Percentiles rank a stretch among this genome's conserved stretches.
Conservation (phyloP, 306 rosid species). For the Ochetophila trinervis region DNA sequence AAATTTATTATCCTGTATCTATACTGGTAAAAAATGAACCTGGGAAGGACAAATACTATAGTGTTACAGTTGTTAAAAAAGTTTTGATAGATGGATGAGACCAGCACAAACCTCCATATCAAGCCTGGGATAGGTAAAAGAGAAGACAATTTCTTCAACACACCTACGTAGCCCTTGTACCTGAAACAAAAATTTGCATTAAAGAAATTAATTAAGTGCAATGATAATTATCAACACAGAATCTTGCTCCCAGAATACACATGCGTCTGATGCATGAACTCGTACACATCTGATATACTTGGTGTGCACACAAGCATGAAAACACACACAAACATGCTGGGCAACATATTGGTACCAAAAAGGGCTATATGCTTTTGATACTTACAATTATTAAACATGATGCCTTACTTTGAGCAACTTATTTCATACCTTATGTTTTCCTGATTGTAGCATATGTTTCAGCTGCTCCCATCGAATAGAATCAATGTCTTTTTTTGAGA, state of each 20-base stretch:
- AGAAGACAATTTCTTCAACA: slow-evolving; percentile 83
- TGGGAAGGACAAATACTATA: not conserved
- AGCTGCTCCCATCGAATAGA: slow-evolving; percentile 80
- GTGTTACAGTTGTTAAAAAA: not conserved
- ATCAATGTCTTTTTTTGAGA: slow-evolving; percentile 63
- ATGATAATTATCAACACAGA: too few relatives aligned
- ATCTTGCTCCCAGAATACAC: not conserved
- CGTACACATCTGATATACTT: not conserved
- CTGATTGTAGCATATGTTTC: slow-evolving; percentile 67
- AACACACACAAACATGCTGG: too few relatives aligned
- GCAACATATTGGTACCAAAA: not conserved
- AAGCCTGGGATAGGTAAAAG: slow-evolving; percentile 78
- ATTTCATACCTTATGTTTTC: slow-evolving; percentile 59
- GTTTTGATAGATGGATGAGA: slow-evolving; percentile 9
- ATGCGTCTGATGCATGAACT: not conserved
- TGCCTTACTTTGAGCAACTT: not conserved
- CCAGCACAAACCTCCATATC: slow-evolving; percentile 67
- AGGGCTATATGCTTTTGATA: too few relatives aligned
- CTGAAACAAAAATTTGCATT: slow-evolving; percentile 21
- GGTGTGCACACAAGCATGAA: not conserved
- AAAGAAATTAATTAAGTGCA: not conserved
- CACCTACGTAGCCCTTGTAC: slow-evolving; percentile 61
- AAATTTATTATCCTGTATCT: not conserved
- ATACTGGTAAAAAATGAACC: not conserved
- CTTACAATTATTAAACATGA: not conserved